Evolutionary conservation across 306 rosid genomes (phyloP).

Genomic region (Castanea sativa): DNA sequence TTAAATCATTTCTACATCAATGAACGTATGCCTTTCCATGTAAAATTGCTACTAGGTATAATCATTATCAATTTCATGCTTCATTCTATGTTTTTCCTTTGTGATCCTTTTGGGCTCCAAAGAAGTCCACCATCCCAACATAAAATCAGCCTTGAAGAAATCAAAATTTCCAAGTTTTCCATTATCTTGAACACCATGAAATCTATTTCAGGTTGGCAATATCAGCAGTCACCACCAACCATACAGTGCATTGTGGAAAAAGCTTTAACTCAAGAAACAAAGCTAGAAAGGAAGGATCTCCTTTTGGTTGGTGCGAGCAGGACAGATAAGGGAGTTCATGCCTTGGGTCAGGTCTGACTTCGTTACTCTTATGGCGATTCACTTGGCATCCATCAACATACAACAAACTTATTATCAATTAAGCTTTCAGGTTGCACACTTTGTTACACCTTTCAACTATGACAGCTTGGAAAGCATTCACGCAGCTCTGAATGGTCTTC

Average conservation of each 20-base stretch:
- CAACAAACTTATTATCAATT: conserved; percentile 29
- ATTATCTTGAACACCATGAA: conserved; percentile 6
- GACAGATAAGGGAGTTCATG: conserved; percentile 92
- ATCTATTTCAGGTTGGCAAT: conserved; percentile 81
- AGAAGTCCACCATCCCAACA: no score
- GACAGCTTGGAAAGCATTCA: conserved; percentile 63
- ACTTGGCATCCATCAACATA: background rate
- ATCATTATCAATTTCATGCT: background rate
- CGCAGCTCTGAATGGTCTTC: conserved; percentile 77
- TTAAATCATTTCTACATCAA: background rate
- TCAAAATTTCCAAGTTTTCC: background rate
- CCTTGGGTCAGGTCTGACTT: conserved; percentile 90
- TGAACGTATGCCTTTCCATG: background rate
- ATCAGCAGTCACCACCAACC: conserved; percentile 89
- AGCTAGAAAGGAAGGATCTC: conserved; percentile 77
- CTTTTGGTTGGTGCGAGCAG: conserved; percentile 82
- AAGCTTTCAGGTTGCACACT: conserved; percentile 87
- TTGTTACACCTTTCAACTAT: conserved; percentile 76
- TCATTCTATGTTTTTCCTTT: no score
- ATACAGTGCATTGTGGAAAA: conserved; percentile 71
- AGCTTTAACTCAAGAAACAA: conserved; percentile 62
- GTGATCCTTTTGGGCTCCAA: no score
- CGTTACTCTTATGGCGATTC: conserved; percentile 21
- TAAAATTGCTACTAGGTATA: background rate
- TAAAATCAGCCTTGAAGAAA: no score